phyloP scores from a whole-genome alignment of 768 basidiomycete species.

The Suillus placidus region DNA sequence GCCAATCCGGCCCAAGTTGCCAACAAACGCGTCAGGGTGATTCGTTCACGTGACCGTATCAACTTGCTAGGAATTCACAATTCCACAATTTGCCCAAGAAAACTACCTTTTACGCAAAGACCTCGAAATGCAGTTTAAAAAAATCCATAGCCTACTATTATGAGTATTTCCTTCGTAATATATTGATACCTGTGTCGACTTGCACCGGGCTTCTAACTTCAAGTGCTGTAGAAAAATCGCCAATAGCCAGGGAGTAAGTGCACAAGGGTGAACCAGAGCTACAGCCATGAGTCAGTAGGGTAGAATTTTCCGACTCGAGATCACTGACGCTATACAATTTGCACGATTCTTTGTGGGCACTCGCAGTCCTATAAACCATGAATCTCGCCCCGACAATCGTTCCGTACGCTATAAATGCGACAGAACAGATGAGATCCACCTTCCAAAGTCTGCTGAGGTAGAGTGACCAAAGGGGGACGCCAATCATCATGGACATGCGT shows the following conservation, averaged over 20 bases:
- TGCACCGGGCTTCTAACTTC: not conserved
- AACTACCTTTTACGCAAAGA: no score
- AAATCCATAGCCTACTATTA: no score
- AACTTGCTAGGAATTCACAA: no score
- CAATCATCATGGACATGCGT: slow-evolving; percentile 8
- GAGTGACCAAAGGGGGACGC: slow-evolving; percentile 10
- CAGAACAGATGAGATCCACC: not conserved
- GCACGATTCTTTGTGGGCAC: slow-evolving; percentile 5
- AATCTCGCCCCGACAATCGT: slow-evolving; percentile 7
- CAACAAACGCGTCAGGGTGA: not conserved
- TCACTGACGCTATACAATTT: slow-evolving; percentile 11
- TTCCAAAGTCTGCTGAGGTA: slow-evolving; percentile 9
- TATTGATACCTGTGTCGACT: not conserved
- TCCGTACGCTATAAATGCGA: slow-evolving; percentile 2
- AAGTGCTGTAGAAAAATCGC: slow-evolving; percentile 10
- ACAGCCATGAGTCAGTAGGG: not conserved
- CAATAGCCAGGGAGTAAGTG: slow-evolving; percentile 15
- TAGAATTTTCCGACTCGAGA: not conserved
- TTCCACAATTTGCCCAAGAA: no score
- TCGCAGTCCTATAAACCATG: not conserved
- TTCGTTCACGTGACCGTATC: not conserved
- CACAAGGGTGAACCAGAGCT: slow-evolving; percentile 11
- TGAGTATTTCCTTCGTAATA: no score
- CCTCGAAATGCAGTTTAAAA: no score
- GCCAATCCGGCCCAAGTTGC: no score